Evolutionary conservation across 1,139 yeast genomes (phyloP).

Genomic region (Candida sanyaensis): DNA sequence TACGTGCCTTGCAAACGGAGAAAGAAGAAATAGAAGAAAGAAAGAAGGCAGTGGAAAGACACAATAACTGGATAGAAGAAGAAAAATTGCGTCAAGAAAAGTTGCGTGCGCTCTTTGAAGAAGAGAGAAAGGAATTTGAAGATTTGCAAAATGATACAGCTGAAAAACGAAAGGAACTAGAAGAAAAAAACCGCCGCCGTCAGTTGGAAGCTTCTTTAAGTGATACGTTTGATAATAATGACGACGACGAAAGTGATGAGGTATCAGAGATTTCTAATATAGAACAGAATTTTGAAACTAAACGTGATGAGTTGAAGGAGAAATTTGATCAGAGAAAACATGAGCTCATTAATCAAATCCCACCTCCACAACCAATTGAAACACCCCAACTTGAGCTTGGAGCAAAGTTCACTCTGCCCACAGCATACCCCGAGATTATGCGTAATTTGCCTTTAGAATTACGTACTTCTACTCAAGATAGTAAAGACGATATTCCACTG

Average conservation of each 20-base stretch:
- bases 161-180: constrained; percentile 11
- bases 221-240: constrained; percentile 20
- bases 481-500: constrained; percentile 22
- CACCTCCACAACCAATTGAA: constrained; percentile 25
- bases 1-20: constrained; percentile 24
- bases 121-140: constrained; percentile 17
- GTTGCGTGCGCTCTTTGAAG: constrained; percentile 13
- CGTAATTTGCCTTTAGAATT: constrained; percentile 36
- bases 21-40: constrained; percentile 14
- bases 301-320: constrained; percentile 9
- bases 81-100: constrained; percentile 23
- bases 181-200: constrained; percentile 15
- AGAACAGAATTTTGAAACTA: constrained; percentile 8
- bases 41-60: constrained; percentile 8
- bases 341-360: constrained; percentile 15
- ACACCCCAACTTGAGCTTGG: constrained; percentile 17
- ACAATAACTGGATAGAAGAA: constrained; percentile 20
- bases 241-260: constrained; percentile 4
- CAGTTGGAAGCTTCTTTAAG: constrained; percentile 17
- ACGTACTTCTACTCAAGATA: constrained; percentile 21
- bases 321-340: constrained; percentile 12
- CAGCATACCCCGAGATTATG: constrained; percentile 34
- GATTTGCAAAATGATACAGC: constrained; percentile 16
- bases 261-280: constrained; percentile 7
- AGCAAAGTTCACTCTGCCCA: constrained; percentile 35